Evolutionary conservation across 2,329 filamentous ascomycete genomes (phyloP).

Genomic region (Sporothrix sp.): DNA sequence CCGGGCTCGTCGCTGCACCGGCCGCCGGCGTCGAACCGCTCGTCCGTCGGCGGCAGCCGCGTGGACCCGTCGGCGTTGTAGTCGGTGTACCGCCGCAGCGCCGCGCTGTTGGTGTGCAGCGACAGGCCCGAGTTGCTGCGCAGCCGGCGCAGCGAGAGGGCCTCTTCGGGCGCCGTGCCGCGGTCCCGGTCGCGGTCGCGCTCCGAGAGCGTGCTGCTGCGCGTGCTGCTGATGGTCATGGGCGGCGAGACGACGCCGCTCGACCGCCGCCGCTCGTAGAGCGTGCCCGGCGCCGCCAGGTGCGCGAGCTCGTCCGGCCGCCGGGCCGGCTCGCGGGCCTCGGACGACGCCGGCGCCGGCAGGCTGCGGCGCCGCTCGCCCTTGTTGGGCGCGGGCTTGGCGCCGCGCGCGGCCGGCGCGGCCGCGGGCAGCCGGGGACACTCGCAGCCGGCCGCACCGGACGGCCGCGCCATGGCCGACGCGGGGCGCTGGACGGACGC

Average conservation of each 20-base stretch:
- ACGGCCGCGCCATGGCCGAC: slow-evolving; percentile 7
- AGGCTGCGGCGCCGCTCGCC: slow-evolving; percentile 13
- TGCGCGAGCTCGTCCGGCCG: neutral
- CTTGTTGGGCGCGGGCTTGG: neutral
- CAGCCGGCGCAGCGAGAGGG: slow-evolving; percentile 21
- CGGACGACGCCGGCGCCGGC: neutral
- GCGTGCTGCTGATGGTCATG: slow-evolving; percentile 5
- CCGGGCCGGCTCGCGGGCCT: neutral
- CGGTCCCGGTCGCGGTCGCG: neutral
- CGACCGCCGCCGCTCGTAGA: slow-evolving; percentile 2
- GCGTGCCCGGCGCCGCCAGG: neutral
- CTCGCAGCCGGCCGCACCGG: neutral
- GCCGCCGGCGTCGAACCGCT: slow-evolving; percentile 12
- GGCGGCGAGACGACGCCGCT: slow-evolving; percentile 3
- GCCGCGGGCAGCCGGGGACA: neutral
- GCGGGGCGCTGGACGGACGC: slow-evolving; percentile 1
- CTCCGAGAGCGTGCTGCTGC: neutral
- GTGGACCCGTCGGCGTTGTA: slow-evolving; percentile 33
- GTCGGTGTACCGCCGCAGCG: slow-evolving; percentile 37
- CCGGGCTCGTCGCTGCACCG: slow-evolving; percentile 6
- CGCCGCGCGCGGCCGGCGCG: neutral
- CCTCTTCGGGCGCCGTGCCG: neutral
- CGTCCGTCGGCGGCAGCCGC: slow-evolving; percentile 19
- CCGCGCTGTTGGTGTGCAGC: slow-evolving; percentile 34
- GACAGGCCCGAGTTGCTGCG: slow-evolving; percentile 39